phyloP scores from a whole-genome alignment of 1,284 basidiomycete species.

The Cryptococcus sp. region DNA sequence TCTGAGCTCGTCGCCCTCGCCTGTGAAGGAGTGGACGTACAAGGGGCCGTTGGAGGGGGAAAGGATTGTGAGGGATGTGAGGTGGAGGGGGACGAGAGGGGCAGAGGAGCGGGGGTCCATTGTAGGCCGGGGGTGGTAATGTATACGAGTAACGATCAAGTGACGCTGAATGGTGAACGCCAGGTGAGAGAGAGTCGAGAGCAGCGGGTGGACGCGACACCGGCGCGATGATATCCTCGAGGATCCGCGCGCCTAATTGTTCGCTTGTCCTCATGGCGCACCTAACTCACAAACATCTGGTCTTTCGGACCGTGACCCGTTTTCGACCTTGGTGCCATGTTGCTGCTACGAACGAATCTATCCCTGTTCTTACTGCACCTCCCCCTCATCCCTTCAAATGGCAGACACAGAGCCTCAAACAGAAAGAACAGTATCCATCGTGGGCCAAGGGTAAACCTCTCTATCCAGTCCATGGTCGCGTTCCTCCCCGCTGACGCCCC shows the following conservation, averaged over 20 bases:
- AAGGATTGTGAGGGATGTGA: constrained; percentile 46
- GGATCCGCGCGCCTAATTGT: too few species aligned
- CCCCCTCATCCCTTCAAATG: neutral
- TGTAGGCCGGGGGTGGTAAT: neutral
- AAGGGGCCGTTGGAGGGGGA: constrained; percentile 46
- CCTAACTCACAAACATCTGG: too few species aligned
- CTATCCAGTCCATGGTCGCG: neutral
- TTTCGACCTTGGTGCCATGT: too few species aligned
- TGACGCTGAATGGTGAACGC: too few species aligned
- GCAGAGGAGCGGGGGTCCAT: constrained; percentile 30
- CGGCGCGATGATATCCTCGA: too few species aligned
- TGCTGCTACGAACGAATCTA: too few species aligned
- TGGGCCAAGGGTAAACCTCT: neutral
- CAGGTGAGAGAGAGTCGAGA: too few species aligned
- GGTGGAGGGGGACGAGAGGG: constrained; percentile 41
- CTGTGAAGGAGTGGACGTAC: constrained; percentile 48
- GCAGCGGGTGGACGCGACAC: too few species aligned
- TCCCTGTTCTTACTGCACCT: too few species aligned
- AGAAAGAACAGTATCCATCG: neutral
- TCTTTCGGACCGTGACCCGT: too few species aligned
- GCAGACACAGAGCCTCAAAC: neutral
- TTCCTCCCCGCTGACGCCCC: neutral
- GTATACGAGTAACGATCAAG: too few species aligned
- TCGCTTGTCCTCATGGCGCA: too few species aligned
- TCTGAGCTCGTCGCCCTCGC: constrained; percentile 41